Evolutionary conservation across 768 basidiomycete genomes (phyloP).

Genomic region (Xanthoconium stramineum): DNA sequence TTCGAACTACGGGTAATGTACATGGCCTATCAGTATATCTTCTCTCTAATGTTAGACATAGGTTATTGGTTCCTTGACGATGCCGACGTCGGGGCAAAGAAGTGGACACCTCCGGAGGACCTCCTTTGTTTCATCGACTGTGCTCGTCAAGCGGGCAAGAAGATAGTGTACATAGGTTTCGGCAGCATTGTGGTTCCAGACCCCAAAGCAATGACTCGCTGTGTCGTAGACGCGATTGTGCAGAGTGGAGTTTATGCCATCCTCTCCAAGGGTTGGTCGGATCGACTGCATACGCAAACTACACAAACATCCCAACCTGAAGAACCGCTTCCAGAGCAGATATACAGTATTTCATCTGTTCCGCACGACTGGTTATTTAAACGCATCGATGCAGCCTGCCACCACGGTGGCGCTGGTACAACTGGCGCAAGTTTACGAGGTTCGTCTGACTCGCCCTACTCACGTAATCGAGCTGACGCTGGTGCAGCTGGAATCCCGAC

Average conservation of each 20-base stretch:
- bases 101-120: constrained; percentile 84
- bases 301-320: constrained; percentile 59
- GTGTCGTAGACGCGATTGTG: constrained; percentile 83
- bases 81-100: constrained; percentile 82
- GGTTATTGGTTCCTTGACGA: constrained; percentile 98
- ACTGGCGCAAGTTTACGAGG: constrained; percentile 93
- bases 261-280: constrained; percentile 97
- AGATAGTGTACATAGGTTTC: constrained; percentile 96
- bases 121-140: constrained; percentile 79
- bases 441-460: constrained; percentile 32
- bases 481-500: constrained; percentile 83
- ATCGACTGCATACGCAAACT: constrained; percentile 71
- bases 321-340: constrained; percentile 70
- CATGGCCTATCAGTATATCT: constrained; percentile 2
- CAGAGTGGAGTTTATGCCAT: constrained; percentile 89
- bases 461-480: constrained; percentile 1
- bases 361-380: constrained; percentile 97
- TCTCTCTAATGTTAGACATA: constrained; percentile 26
- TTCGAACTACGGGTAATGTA: constrained; percentile 75
- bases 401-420: constrained; percentile 97
- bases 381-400: constrained; percentile 93
- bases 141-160: constrained; percentile 73
- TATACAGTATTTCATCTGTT: constrained; percentile 80
- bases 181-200: constrained; percentile 97
- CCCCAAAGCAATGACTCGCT: constrained; percentile 87